Evolutionary conservation across 2,329 filamentous ascomycete species (phyloP).

Genomic region (Xylaria sp.): DNA sequence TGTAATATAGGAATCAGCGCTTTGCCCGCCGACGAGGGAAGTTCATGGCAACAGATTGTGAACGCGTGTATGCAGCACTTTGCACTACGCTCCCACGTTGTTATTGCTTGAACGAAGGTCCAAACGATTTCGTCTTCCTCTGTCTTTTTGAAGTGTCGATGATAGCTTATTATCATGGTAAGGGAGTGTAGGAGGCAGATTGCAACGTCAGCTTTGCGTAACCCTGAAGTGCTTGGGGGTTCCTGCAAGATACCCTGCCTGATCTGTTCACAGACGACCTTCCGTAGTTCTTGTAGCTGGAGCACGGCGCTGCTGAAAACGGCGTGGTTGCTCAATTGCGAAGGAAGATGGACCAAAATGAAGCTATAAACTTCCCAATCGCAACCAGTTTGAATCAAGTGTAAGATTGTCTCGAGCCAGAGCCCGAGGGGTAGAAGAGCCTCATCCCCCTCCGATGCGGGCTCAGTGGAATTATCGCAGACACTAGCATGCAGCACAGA

Average conservation of each 20-base stretch:
- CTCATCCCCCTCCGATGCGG: conserved; percentile 44
- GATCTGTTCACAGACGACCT: conserved; percentile 83
- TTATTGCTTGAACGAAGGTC: conserved; percentile 86
- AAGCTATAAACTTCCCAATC: conserved; percentile 97
- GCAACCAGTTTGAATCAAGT: conserved; percentile 77
- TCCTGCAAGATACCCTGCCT: conserved; percentile 81
- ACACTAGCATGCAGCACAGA: conserved; percentile 61
- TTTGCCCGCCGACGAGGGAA: conserved; percentile 87
- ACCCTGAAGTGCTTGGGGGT: conserved; percentile 79
- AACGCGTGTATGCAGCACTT: conserved; percentile 95
- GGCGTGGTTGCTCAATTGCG: conserved; percentile 89
- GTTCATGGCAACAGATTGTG: conserved; percentile 93
- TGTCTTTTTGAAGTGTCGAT: conserved; percentile 81
- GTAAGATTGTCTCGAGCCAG: conserved; percentile 82
- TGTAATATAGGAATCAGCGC: conserved; percentile 86
- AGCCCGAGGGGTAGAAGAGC: conserved; percentile 67
- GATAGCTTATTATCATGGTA: conserved; percentile 90
- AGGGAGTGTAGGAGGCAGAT: conserved; percentile 89
- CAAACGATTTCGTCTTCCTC: conserved; percentile 92
- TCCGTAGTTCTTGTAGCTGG: conserved; percentile 80
- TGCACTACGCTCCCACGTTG: conserved; percentile 84
- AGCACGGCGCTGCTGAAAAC: conserved; percentile 80
- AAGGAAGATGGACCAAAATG: conserved; percentile 83
- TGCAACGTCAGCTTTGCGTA: conserved; percentile 88
- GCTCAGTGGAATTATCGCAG: conserved; percentile 38